phyloP scores from a whole-genome alignment of 495 filamentous ascomycete genomes.

The Neurospora pannonica region DNA sequence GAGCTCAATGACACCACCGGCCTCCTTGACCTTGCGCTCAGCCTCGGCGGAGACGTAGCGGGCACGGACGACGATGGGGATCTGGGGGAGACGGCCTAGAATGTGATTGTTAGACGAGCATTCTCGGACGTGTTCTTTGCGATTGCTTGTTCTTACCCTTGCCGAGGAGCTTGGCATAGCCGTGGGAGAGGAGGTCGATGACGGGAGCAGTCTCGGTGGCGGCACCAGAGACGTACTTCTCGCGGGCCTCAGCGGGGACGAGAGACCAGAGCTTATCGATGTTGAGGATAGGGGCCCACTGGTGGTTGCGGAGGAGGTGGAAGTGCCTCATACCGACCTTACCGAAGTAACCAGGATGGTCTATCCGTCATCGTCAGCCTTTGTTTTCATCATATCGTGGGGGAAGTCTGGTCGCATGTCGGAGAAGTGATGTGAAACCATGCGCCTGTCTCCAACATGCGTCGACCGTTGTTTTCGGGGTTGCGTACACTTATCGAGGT shows the following conservation, averaged over 20 bases:
- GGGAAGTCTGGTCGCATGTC: constrained; percentile 1
- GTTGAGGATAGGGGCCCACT: constrained; percentile 28
- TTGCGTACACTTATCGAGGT: constrained; percentile 28
- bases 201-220: constrained; percentile 26
- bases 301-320: constrained; percentile 27
- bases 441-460: background rate
- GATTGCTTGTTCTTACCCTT: constrained; percentile 18
- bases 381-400: background rate
- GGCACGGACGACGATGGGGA: constrained; percentile 25
- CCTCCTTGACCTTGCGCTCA: constrained; percentile 27
- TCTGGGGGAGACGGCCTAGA: constrained; percentile 25
- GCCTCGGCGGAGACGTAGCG: constrained; percentile 27
- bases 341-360: constrained; percentile 31
- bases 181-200: constrained; percentile 27
- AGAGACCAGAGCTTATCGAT: constrained; percentile 30
- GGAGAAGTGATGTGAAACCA: background rate
- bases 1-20: constrained; percentile 27
- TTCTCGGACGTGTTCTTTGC: background rate
- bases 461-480: background rate
- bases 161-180: constrained; percentile 29
- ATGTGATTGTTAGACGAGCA: background rate
- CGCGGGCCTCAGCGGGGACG: constrained; percentile 24
- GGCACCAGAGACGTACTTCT: constrained; percentile 24
- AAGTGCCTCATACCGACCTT: constrained; percentile 31
- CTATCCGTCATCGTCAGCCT: constrained; percentile 15